A percentile compares a stretch with the other conserved stretches of the same genome.
Evolutionary conservation across 306 rosid species (phyloP).

Genomic region (Cucumis cinereus): DNA sequence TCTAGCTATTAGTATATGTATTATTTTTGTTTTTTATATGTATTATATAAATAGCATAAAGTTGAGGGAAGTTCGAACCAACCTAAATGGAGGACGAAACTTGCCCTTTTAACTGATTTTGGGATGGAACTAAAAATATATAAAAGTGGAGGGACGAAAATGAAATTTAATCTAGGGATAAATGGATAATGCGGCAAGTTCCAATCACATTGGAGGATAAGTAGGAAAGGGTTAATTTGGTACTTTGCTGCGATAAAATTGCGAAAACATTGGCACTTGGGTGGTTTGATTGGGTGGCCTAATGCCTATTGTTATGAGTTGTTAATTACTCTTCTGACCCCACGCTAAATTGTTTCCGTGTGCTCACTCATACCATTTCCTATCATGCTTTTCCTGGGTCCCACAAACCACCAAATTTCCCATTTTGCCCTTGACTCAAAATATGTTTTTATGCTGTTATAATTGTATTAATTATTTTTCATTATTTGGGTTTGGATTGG

Average conservation of each 20-base stretch:
- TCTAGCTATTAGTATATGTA: no score
- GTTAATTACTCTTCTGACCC: background rate
- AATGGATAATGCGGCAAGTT: background rate
- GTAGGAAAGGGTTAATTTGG: background rate
- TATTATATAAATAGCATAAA: no score
- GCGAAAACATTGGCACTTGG: background rate
- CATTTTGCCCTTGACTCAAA: background rate
- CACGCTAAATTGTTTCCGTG: background rate
- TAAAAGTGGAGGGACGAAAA: background rate
- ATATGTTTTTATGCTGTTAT: no score
- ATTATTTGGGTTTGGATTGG: background rate
- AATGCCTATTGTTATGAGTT: background rate
- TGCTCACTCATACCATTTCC: background rate
- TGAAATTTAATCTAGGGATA: background rate
- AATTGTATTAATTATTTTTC: background rate
- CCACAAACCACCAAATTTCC: background rate
- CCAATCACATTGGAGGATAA: background rate
- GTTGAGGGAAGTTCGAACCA: no score
- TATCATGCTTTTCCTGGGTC: background rate
- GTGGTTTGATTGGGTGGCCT: background rate
- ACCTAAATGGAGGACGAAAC: no score
- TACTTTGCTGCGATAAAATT: background rate
- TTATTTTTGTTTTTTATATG: no score
- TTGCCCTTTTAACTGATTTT: no score
- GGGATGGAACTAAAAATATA: background rate